These are phyloP conservation scores for Beauveria scarabaeidicola DNA, from an alignment of 2,329 filamentous ascomycete genomes.

Conservation along the genomic window DNA sequence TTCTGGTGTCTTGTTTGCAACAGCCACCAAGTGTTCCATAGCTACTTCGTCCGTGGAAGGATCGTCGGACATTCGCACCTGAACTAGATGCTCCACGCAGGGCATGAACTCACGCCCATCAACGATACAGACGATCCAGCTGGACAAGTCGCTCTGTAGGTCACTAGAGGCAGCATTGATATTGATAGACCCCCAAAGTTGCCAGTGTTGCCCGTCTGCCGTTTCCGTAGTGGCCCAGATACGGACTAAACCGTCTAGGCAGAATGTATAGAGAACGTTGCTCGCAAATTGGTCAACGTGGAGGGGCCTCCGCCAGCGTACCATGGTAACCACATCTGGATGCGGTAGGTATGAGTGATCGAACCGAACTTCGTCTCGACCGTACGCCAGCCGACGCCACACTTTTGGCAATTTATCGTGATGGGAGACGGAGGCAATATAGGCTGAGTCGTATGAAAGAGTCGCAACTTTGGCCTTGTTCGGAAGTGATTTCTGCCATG, in stretches of 20 bases:
- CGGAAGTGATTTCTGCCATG: conserved; percentile 70
- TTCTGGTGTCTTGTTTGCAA: conserved; percentile 79
- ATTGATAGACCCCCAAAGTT: conserved; percentile 75
- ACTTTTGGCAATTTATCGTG: conserved; percentile 83
- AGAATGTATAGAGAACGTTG: conserved; percentile 85
- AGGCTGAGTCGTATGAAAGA: conserved; percentile 78
- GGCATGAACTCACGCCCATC: conserved; percentile 71
- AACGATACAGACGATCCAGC: conserved; percentile 60
- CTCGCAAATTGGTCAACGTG: conserved; percentile 71
- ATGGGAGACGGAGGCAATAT: conserved; percentile 72
- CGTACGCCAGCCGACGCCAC: conserved; percentile 82
- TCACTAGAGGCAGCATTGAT: conserved; percentile 59
- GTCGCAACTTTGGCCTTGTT: conserved; percentile 64
- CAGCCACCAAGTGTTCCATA: conserved; percentile 74
- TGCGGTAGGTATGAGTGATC: conserved; percentile 89
- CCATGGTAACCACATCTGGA: conserved; percentile 65
- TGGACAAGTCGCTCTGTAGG: conserved; percentile 15
- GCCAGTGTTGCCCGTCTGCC: conserved; percentile 61
- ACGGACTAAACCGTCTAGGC: conserved; percentile 68
- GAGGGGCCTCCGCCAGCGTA: conserved; percentile 78
- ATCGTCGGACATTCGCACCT: conserved; percentile 44
- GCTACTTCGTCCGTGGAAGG: conserved; percentile 59
- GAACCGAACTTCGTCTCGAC: conserved; percentile 73
- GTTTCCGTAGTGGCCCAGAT: conserved; percentile 76
- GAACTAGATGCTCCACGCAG: conserved; percentile 68